These are phyloP conservation scores for Fusarium veterinarium DNA, from an alignment of 2,329 filamentous ascomycete species.

Conservation along the genomic window DNA sequence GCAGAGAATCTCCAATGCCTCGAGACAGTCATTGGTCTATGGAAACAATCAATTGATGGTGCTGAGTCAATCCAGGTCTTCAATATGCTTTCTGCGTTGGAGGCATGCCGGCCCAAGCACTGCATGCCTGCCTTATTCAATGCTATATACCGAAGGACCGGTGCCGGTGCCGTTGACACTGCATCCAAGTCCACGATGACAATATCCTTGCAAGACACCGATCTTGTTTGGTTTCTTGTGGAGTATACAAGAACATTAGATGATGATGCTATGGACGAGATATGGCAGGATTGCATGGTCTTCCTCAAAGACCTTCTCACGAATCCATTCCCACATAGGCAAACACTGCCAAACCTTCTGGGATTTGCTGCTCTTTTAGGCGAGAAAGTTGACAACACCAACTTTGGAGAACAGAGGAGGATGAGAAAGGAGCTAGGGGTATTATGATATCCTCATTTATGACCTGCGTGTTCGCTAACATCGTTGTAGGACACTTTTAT, in stretches of 20 bases:
- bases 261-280: constrained; percentile 97
- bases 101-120: constrained; percentile 89
- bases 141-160: constrained; percentile 93
- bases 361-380: constrained; percentile 92
- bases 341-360: constrained; percentile 85
- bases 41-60: constrained; percentile 68
- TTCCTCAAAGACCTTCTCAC: constrained; percentile 90
- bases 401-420: constrained; percentile 91
- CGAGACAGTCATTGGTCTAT: constrained; percentile 89
- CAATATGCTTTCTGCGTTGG: constrained; percentile 88
- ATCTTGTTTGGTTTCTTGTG: constrained; percentile 88
- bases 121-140: constrained; percentile 96
- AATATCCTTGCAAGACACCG: constrained; percentile 82
- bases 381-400: constrained; percentile 97
- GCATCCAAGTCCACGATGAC: constrained; percentile 88
- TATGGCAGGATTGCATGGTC: constrained; percentile 93
- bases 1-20: constrained; percentile 94
- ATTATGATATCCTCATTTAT: constrained; percentile 26
- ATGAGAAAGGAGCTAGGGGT: constrained; percentile 92
- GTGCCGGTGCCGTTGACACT: constrained; percentile 81
- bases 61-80: constrained; percentile 74
- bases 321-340: constrained; percentile 94
- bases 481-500: constrained; percentile 83
- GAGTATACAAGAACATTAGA: constrained; percentile 91
- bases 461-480: constrained; percentile 42